phyloP scores from a whole-genome alignment of 768 basidiomycete genomes.

The Phanerochaete carnosa region DNA sequence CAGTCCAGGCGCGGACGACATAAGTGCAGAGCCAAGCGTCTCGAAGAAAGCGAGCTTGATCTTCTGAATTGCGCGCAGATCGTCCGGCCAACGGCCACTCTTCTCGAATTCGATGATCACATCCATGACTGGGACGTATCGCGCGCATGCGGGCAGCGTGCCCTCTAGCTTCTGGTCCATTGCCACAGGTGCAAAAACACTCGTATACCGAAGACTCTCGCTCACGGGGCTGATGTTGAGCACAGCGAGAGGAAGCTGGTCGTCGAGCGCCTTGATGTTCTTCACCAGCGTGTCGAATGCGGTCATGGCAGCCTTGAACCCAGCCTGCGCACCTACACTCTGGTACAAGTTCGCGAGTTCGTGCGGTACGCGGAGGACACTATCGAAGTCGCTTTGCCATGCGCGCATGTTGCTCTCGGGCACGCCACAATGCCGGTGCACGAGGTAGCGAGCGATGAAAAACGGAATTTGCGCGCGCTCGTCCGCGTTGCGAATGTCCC shows the following conservation, averaged over 20 bases:
- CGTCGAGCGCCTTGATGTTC: conserved; percentile 69
- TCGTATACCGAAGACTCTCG: conserved; percentile 77
- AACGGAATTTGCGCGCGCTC: conserved; percentile 77
- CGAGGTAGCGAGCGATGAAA: conserved; percentile 70
- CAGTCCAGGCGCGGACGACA: conserved; percentile 47
- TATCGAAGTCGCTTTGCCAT: conserved; percentile 60
- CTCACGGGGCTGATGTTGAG: conserved; percentile 74
- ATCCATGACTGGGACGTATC: conserved; percentile 67
- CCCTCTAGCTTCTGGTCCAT: conserved; percentile 51
- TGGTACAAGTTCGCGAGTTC: conserved; percentile 41
- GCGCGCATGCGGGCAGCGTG: conserved; percentile 54
- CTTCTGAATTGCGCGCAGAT: conserved; percentile 87
- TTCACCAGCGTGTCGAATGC: conserved; percentile 82
- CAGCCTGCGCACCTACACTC: conserved; percentile 36
- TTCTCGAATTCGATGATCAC: conserved; percentile 88
- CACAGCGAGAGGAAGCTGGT: conserved; percentile 71
- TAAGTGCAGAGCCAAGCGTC: conserved; percentile 65
- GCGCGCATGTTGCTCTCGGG: conserved; percentile 44
- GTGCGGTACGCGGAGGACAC: conserved; percentile 55
- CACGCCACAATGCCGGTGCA: conserved; percentile 76
- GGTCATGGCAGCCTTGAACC: conserved; percentile 68
- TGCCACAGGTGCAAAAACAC: conserved; percentile 77
- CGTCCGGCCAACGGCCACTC: conserved; percentile 93
- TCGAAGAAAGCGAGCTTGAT: conserved; percentile 93
- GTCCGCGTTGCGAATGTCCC: conserved; percentile 82